Conservation (phyloP, 805 yeast species). For the Candida broadrunensis region DNA sequence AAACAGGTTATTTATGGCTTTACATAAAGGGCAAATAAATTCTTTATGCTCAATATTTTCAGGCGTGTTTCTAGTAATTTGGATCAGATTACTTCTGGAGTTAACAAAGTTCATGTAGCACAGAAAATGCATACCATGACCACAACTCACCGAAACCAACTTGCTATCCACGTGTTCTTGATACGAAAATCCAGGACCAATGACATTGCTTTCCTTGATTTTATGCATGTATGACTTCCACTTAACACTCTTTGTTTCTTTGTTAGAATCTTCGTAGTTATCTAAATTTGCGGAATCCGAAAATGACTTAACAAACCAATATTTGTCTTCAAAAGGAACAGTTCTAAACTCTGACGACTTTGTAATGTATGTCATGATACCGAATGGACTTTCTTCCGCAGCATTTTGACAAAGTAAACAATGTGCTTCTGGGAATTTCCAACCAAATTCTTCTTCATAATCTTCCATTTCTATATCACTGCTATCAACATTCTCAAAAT, state of each 20-base stretch:
- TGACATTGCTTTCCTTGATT: constrained; percentile 36
- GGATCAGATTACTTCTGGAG: constrained; percentile 57
- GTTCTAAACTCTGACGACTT: constrained; percentile 59
- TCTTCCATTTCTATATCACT: constrained; percentile 45
- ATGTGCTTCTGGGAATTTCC: constrained; percentile 71
- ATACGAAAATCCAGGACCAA: constrained; percentile 73
- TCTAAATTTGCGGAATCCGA: constrained; percentile 45
- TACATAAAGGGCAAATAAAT: constrained; percentile 87
- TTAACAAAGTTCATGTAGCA: constrained; percentile 68
- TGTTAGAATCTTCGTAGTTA: constrained; percentile 24
- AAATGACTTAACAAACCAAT: constrained; percentile 66
- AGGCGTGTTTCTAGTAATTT: constrained; percentile 79
- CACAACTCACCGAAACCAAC: constrained; percentile 71
- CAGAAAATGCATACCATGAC: constrained; percentile 87
- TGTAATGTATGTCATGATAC: constrained; percentile 63
- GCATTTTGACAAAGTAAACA: constrained; percentile 85
- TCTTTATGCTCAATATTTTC: constrained; percentile 70
- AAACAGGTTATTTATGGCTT: constrained; percentile 78
- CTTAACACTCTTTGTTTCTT: constrained; percentile 16
- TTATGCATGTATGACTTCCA: constrained; percentile 38
- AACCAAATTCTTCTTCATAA: constrained; percentile 31
- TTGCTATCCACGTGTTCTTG: constrained; percentile 37
- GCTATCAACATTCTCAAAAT: constrained; percentile 22
- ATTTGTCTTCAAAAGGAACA: constrained; percentile 59
- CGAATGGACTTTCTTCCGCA: constrained; percentile 61